Evolutionary conservation across 1,284 basidiomycete species (phyloP).

Genomic region (Moniliella sp.): DNA sequence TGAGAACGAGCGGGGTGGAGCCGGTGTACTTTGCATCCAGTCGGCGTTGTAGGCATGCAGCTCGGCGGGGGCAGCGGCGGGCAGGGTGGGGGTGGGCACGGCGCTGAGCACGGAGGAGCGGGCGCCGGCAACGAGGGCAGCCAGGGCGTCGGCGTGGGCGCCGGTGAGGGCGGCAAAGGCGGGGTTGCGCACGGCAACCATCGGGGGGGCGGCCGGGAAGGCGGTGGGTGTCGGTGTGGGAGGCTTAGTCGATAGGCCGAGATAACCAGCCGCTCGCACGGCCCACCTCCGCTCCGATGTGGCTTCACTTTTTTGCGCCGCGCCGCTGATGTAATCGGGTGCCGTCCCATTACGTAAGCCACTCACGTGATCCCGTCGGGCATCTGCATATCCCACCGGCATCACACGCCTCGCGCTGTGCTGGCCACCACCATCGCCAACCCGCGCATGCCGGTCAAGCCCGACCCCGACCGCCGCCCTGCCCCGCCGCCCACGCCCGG

Average conservation of each 20-base stretch:
- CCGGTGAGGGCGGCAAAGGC: too few relatives aligned
- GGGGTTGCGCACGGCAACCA: not conserved
- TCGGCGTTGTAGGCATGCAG: slow-evolving; percentile 66
- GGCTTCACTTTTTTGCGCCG: too few relatives aligned
- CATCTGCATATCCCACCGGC: not conserved
- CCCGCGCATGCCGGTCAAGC: not conserved
- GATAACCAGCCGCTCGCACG: too few relatives aligned
- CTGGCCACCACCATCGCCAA: not conserved
- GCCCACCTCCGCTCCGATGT: too few relatives aligned
- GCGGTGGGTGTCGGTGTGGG: not conserved
- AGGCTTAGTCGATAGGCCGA: too few relatives aligned
- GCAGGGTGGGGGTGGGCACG: too few relatives aligned
- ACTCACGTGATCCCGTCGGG: not conserved
- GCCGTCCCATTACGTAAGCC: too few relatives aligned
- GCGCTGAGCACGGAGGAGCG: too few relatives aligned
- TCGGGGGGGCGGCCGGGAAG: not conserved
- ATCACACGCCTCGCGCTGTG: not conserved
- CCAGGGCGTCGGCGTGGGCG: too few relatives aligned
- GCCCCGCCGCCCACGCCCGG: too few relatives aligned
- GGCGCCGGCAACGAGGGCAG: too few relatives aligned
- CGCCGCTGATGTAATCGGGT: too few relatives aligned
- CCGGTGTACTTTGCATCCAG: slow-evolving; percentile 96
- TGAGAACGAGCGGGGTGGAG: slow-evolving; percentile 58
- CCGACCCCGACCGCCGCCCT: not conserved
- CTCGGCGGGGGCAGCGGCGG: slow-evolving; percentile 45